Conservation (phyloP, 106 monocot genomes). For the Apostasia shenzhenica region DNA sequence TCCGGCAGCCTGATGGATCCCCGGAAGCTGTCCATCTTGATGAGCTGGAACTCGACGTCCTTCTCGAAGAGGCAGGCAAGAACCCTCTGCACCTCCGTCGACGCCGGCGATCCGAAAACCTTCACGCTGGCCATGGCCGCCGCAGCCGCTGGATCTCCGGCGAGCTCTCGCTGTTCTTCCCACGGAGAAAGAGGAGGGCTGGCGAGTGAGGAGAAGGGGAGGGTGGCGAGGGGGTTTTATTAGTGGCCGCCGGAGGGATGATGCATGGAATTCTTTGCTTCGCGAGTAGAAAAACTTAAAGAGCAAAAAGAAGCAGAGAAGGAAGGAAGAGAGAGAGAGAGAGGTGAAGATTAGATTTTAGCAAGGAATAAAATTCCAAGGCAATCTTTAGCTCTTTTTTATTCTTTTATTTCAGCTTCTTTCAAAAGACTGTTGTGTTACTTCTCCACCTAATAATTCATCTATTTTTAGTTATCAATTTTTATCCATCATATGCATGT, state of each 20-base stretch:
- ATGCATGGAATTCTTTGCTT: slow-evolving; percentile 42
- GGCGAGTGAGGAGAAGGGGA: not conserved
- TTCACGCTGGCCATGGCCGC: slow-evolving; percentile 34
- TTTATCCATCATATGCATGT: no score
- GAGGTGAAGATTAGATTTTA: slow-evolving; percentile 1
- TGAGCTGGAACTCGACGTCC: slow-evolving; percentile 61
- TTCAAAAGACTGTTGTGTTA: not conserved
- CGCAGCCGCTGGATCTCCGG: not conserved
- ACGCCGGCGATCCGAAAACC: slow-evolving; percentile 57
- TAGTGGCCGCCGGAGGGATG: not conserved
- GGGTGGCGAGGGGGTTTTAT: slow-evolving; percentile 8
- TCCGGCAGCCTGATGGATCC: slow-evolving; percentile 31
- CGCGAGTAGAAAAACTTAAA: slow-evolving; percentile 14
- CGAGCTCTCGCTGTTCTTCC: not conserved
- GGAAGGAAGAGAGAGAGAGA: slow-evolving; percentile 24
- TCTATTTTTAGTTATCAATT: no score
- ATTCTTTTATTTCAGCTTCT: slow-evolving; percentile 4
- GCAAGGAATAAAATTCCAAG: not conserved
- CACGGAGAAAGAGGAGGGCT: not conserved
- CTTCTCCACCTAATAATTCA: no score
- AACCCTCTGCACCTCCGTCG: slow-evolving; percentile 55
- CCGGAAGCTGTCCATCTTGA: slow-evolving; percentile 43
- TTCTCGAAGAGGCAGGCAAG: slow-evolving; percentile 67
- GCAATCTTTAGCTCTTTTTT: not conserved
- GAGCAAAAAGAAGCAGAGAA: slow-evolving; percentile 12